Evolutionary conservation across 805 yeast genomes (phyloP), one percentile per base, ranked within the genome.

Genomic region (Ogataea nakhonphanomensis): DNA sequence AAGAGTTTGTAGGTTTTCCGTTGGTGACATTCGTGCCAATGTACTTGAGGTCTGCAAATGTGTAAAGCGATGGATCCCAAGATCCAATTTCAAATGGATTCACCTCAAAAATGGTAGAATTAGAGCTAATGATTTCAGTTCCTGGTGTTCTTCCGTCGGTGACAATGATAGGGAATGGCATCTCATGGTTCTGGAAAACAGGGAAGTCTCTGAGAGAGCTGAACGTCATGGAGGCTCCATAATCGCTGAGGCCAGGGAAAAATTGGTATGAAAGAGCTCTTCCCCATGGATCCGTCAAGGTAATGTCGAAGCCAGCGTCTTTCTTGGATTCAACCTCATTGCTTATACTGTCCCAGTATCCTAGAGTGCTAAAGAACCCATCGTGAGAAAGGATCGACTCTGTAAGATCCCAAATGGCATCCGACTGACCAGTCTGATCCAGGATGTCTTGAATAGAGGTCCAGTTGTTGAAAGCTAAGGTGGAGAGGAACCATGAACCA

Each of bases 211-310:
- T 69, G 30, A 87, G 65, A 35, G 77, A 73, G 11, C 76, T 66
- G 63, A 73, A 79, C 2, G 79, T 71, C 57, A 77, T 64, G 1
- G 80, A 83, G 1, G 79, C 86, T 41, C 86, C 81, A 59, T 79
- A 79, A 45, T 76, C 73, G 3, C 79, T 66, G 34, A 68, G 63
- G 36, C 73, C 72, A 3, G 71, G 81, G 70, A 90, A 78, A 46
- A 87, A 76, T 62, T 84, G 88, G 50, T 81, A 74, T 2, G 93
- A 75, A 37, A 88, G 65, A 2, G 80, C 79, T 48, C 90, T 70
- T 5, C 88, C 89, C 95, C 93, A 86, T 41, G 78, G 74, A 59
- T 86, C 95, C 2, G 91, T 81, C 23, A 85, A 50, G 7, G 84
- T 67, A n/a, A 79, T 66, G 13, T 72, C 68, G 57, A 72, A 86